A percentile compares a stretch with the other conserved stretches of the same genome.
phyloP scores from a whole-genome alignment of 768 basidiomycete genomes.

The Tubosaeta sp. region DNA sequence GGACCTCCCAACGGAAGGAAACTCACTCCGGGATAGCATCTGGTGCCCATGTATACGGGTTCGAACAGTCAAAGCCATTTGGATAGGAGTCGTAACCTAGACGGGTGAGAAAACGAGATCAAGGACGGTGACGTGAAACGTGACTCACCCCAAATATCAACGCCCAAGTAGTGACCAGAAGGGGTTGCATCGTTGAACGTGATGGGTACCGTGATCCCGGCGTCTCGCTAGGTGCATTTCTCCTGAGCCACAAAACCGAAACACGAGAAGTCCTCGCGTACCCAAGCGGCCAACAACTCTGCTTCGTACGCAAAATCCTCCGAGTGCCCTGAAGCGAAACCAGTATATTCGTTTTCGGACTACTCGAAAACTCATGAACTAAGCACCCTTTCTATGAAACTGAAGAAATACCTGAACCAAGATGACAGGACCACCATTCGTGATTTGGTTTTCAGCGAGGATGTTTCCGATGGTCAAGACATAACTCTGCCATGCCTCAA shows the following conservation, averaged over 20 bases:
- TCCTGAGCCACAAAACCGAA: conserved; percentile 1
- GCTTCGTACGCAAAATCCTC: conserved; percentile 43
- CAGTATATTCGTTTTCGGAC: conserved; percentile 55
- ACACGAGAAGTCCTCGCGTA: conserved; percentile 1
- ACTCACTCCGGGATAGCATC: conserved; percentile 39
- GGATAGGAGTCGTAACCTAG: conserved; percentile 35
- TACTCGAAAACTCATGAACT: conserved; percentile 16
- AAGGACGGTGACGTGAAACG: background rate
- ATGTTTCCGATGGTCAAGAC: conserved; percentile 47
- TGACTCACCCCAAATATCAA: conserved; percentile 45
- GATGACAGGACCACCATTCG: conserved; percentile 56
- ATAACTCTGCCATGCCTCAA: conserved; percentile 52
- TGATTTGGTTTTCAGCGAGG: conserved; percentile 52
- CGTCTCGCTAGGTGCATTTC: conserved; percentile 30
- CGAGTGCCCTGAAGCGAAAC: conserved; percentile 31
- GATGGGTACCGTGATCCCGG: conserved; percentile 45
- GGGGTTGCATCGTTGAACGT: conserved; percentile 47
- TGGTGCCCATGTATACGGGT: conserved; percentile 43
- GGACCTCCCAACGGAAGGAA: background rate
- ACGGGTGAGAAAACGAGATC: background rate
- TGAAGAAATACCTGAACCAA: conserved; percentile 20
- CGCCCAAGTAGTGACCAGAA: conserved; percentile 41
- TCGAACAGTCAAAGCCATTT: conserved; percentile 51
- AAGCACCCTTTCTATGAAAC: conserved; percentile 27
- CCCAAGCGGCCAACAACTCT: conserved; percentile 31